Conservation (phyloP, 169 alveolate species). For the Plasmodium vinckei region DNA sequence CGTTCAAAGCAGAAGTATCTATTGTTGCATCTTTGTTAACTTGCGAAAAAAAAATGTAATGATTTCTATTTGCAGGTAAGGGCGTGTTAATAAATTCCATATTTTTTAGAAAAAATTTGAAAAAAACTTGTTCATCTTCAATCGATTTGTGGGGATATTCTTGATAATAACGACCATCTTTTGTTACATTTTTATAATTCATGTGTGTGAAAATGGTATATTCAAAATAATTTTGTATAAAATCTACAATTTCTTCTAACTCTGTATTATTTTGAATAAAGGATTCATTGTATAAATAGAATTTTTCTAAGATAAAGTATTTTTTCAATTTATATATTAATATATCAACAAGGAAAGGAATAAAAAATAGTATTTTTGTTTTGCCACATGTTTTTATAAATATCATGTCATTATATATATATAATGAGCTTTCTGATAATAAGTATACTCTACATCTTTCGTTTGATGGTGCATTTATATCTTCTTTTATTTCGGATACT, state of each 20-base stretch:
- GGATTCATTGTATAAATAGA: conserved; percentile 22
- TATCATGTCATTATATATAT: conserved; percentile 16
- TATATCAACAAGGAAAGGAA: conserved; percentile 61
- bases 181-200: conserved; percentile 45
- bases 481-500: conserved; percentile 50
- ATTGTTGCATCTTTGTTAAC: conserved; percentile 1
- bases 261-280: conserved; percentile 12
- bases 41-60: conserved; percentile 38
- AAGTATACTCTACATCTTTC: conserved; percentile 56
- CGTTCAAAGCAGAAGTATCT: neutral
- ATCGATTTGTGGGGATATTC: conserved; percentile 69
- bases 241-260: neutral
- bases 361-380: conserved; percentile 60
- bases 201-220: conserved; percentile 62
- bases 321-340: conserved; percentile 13
- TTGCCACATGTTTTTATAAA: conserved; percentile 69
- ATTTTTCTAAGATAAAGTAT: conserved; percentile 7
- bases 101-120: conserved; percentile 35
- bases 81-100: conserved; percentile 32
- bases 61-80: conserved; percentile 33
- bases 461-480: conserved; percentile 3
- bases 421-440: conserved; percentile 65
- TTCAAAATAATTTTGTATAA: conserved; percentile 28
- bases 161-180: conserved; percentile 55
- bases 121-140: conserved; percentile 56